Conservation (phyloP, 306 rosid species). For the Prunus campanulata region DNA sequence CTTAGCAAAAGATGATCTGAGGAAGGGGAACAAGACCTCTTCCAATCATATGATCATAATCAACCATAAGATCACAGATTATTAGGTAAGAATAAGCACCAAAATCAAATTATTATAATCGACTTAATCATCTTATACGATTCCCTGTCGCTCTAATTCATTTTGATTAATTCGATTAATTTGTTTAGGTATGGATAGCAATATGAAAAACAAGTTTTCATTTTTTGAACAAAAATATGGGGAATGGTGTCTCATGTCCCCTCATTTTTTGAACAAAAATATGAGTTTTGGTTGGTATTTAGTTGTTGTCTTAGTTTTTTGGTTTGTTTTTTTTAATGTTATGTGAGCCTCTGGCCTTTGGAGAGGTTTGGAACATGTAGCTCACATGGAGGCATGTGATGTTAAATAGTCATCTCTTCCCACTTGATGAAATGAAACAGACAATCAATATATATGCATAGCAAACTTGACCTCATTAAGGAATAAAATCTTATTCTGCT, state of each 20-base stretch:
- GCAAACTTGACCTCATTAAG: neutral
- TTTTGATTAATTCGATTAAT: neutral
- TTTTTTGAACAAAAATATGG: slow-evolving; percentile 2
- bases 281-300: slow-evolving; percentile 16
- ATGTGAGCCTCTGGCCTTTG: neutral
- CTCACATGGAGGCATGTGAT: slow-evolving; percentile 12
- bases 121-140: slow-evolving; percentile 9
- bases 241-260: slow-evolving; percentile 24
- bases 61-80: neutral
- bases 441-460: neutral
- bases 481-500: slow-evolving; percentile 9
- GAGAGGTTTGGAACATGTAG: neutral
- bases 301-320: neutral
- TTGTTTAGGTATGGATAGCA: neutral
- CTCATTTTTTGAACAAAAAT: neutral
- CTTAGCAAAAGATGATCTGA: neutral
- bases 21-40: neutral
- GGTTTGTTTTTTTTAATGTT: neutral
- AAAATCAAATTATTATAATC: neutral
- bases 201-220: neutral
- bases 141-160: slow-evolving; percentile 7
- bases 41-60: neutral
- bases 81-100: neutral
- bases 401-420: neutral
- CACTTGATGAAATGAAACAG: neutral